A percentile compares a stretch with the other conserved stretches of the same genome.
These are phyloP conservation scores for Elsinoe batatas DNA, from an alignment of 2,329 filamentous ascomycete genomes.

Conservation along the genomic window DNA sequence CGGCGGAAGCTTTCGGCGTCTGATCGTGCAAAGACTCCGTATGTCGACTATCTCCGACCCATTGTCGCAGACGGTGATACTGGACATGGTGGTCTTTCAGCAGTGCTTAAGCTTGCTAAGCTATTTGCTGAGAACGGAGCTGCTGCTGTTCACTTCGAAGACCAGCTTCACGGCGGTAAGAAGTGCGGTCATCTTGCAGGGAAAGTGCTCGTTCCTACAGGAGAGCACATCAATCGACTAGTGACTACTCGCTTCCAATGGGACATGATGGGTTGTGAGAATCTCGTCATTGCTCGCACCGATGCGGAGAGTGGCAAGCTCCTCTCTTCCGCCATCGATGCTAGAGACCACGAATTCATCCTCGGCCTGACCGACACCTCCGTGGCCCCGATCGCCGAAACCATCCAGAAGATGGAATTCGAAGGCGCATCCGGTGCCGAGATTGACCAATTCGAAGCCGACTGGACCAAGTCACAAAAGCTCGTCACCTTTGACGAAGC, in stretches of 20 bases:
- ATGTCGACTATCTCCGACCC: conserved; percentile 83
- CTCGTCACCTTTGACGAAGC: conserved; percentile 84
- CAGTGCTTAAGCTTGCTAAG: conserved; percentile 92
- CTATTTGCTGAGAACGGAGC: conserved; percentile 96
- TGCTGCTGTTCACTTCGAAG: conserved; percentile 93
- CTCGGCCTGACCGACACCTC: conserved; percentile 67
- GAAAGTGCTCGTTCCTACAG: conserved; percentile 86
- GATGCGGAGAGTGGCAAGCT: conserved; percentile 91
- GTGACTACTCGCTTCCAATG: conserved; percentile 90
- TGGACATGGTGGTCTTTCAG: conserved; percentile 81
- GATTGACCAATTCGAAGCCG: conserved; percentile 75
- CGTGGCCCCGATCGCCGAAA: conserved; percentile 75
- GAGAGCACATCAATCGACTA: conserved; percentile 93
- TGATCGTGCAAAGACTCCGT: conserved; percentile 65
- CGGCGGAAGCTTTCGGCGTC: conserved; percentile 67
- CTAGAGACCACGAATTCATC: conserved; percentile 94
- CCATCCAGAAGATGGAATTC: conserved; percentile 80
- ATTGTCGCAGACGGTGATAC: conserved; percentile 97
- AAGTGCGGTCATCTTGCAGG: conserved; percentile 96
- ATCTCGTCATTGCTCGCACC: conserved; percentile 86
- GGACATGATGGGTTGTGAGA: conserved; percentile 96
- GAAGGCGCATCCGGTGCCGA: conserved; percentile 66
- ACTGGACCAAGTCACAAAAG: conserved; percentile 79
- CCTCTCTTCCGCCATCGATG: conserved; percentile 81
- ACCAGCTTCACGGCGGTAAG: conserved; percentile 95